Conservation (phyloP, 345 rosid species). For the Salix viminalis region DNA sequence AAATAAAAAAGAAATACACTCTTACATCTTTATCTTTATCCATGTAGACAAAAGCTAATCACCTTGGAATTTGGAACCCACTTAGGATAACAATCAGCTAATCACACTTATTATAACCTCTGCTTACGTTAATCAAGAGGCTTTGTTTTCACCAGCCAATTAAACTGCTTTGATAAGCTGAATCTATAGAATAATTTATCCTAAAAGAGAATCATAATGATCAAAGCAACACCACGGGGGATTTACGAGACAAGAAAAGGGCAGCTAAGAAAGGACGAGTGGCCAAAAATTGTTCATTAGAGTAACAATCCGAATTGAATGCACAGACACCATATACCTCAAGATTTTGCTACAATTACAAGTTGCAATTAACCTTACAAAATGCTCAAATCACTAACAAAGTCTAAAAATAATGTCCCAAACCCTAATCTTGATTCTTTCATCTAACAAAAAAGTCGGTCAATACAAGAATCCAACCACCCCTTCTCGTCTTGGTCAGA, state of each 20-base stretch:
- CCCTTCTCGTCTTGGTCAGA: neutral
- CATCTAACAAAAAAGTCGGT: neutral
- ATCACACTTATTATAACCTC: too few relatives aligned
- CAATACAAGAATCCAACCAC: neutral
- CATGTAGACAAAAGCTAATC: neutral
- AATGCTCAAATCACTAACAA: neutral
- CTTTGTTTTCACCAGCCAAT: neutral
- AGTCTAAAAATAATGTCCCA: neutral
- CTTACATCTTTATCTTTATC: too few relatives aligned
- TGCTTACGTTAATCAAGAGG: too few relatives aligned
- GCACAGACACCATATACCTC: neutral
- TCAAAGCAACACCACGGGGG: neutral
- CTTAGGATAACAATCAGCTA: too few relatives aligned
- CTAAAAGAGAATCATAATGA: neutral
- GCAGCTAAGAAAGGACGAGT: neutral
- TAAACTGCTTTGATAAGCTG: neutral
- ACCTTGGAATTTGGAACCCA: too few relatives aligned
- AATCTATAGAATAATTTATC: neutral
- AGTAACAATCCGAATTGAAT: neutral
- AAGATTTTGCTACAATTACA: neutral
- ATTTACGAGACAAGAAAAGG: neutral
- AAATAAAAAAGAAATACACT: too few relatives aligned
- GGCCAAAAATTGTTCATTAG: neutral
- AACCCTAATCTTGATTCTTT: neutral
- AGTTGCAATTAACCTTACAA: neutral